phyloP scores from a whole-genome alignment of 192 early-diverging fungal genomes.

The Backusella macrospora region DNA sequence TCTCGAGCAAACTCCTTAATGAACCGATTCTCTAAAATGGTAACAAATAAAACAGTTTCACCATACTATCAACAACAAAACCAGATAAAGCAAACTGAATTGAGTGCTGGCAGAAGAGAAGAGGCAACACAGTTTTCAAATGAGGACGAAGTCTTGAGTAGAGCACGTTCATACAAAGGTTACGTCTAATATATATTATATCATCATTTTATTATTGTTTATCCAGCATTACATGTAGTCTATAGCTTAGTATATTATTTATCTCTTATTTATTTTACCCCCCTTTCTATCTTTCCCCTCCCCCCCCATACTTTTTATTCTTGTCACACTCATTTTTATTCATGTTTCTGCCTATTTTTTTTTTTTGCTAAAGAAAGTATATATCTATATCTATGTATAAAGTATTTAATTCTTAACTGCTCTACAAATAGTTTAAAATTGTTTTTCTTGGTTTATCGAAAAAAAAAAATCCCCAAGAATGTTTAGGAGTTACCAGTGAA shows the following conservation, averaged over 20 bases:
- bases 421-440: too few species aligned
- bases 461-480: neutral
- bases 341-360: too few species aligned
- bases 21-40: conserved; percentile 19
- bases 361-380: too few species aligned
- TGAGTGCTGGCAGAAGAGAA: neutral
- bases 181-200: conserved; percentile 15
- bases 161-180: neutral
- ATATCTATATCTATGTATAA: neutral
- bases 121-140: neutral
- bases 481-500: neutral
- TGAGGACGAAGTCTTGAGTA: neutral
- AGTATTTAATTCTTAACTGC: conserved; percentile 8
- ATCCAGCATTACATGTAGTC: neutral
- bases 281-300: too few species aligned
- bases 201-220: neutral
- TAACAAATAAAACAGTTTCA: conserved; percentile 12
- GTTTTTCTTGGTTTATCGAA: neutral
- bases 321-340: conserved; percentile 13
- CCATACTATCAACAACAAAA: neutral
- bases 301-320: neutral
- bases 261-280: neutral
- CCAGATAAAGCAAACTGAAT: neutral
- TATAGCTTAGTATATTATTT: neutral
- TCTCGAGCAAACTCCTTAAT: neutral